Conservation (phyloP, 2,329 filamentous ascomycete species). For the Clarireedia hainanense region DNA sequence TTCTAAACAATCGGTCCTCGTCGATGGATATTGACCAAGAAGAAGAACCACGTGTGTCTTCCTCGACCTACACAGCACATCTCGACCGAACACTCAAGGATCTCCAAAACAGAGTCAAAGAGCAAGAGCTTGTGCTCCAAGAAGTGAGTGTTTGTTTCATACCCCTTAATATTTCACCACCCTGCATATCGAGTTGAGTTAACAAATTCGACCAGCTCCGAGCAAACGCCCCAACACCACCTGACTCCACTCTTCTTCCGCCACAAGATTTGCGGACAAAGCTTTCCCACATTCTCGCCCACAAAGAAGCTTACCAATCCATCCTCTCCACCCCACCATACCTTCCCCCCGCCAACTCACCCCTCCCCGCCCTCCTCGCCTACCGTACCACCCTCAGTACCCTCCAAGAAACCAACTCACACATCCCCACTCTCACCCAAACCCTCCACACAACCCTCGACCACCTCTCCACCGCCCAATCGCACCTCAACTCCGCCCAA, state of each 20-base stretch:
- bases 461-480: background rate
- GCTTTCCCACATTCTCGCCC: constrained; percentile 38
- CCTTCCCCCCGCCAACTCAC: constrained; percentile 58
- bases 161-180: background rate
- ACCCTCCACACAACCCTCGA: background rate
- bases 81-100: constrained; percentile 61
- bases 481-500: constrained; percentile 37
- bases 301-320: constrained; percentile 59
- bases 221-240: constrained; percentile 14
- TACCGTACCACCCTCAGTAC: constrained; percentile 65
- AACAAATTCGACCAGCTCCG: constrained; percentile 20
- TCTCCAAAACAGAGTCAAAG: constrained; percentile 50
- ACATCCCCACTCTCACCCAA: constrained; percentile 40
- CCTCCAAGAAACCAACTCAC: constrained; percentile 57
- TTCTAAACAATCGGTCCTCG: too few species aligned
- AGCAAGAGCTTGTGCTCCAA: constrained; percentile 44
- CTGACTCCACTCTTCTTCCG: constrained; percentile 22
- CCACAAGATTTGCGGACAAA: constrained; percentile 29
- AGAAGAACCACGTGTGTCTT: constrained; percentile 28
- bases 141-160: constrained; percentile 31
- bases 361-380: constrained; percentile 64
- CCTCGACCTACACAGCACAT: constrained; percentile 39
- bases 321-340: constrained; percentile 55
- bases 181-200: background rate
- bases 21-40: constrained; percentile 9